These are phyloP conservation scores for Arabidopsis hybrid DNA, from an alignment of 441 rosid species.

Conservation along the genomic window DNA sequence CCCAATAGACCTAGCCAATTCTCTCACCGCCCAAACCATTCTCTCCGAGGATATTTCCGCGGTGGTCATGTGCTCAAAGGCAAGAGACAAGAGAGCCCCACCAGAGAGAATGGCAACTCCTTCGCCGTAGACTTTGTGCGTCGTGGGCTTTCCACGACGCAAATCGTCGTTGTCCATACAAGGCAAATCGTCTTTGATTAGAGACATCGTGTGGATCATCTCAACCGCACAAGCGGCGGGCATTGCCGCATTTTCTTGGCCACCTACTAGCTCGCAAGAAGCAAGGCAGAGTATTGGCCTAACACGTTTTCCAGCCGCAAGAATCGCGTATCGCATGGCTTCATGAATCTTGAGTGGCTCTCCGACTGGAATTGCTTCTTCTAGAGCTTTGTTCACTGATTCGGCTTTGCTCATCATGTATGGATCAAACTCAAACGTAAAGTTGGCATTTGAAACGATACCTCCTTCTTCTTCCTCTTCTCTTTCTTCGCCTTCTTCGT, in stretches of 20 bases:
- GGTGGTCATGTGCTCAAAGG: constrained; percentile 77
- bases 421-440: constrained; percentile 61
- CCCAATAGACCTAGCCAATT: constrained; percentile 77
- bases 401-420: constrained; percentile 66
- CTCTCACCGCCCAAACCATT: constrained; percentile 67
- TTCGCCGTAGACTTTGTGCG: constrained; percentile 81
- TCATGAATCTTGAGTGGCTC: constrained; percentile 77
- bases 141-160: constrained; percentile 86
- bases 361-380: constrained; percentile 60
- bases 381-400: constrained; percentile 69
- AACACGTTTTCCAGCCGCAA: constrained; percentile 84
- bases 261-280: constrained; percentile 80
- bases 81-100: constrained; percentile 78
- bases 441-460: neutral
- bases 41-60: constrained; percentile 58
- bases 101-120: constrained; percentile 87
- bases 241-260: constrained; percentile 65
- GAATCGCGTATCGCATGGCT: constrained; percentile 83
- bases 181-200: constrained; percentile 85
- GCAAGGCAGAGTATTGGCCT: constrained; percentile 76
- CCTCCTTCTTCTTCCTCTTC: constrained; percentile 48
- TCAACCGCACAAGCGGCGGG: constrained; percentile 86
- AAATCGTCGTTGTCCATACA: constrained; percentile 91
- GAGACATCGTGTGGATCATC: constrained; percentile 90
- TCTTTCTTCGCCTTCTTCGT: constrained; percentile 7